phyloP scores from a whole-genome alignment of 2,329 filamentous ascomycete species.

The Cryphonectria carpinicola region DNA sequence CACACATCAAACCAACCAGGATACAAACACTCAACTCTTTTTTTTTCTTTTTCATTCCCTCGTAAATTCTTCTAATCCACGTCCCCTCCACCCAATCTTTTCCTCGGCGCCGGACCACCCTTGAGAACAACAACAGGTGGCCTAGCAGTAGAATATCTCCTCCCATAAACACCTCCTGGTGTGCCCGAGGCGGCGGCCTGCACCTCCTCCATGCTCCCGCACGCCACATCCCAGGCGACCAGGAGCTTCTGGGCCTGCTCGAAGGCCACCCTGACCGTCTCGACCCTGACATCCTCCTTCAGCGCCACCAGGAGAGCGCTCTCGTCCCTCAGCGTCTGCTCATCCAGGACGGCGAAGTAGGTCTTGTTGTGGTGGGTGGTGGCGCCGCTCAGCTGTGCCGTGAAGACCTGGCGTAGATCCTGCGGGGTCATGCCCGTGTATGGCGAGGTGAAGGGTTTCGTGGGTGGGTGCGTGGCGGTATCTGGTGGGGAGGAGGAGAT shows the following conservation, averaged over 20 bases:
- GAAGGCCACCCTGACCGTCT: slow-evolving; percentile 1
- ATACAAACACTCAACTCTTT: not conserved
- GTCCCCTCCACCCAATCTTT: not conserved
- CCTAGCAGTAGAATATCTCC: not conserved
- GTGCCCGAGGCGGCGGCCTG: not conserved
- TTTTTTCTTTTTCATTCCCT: too few relatives aligned
- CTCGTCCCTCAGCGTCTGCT: not conserved
- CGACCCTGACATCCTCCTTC: not conserved
- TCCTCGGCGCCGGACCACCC: not conserved
- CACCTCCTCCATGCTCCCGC: not conserved
- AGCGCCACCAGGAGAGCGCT: not conserved
- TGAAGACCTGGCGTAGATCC: not conserved
- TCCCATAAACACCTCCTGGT: not conserved
- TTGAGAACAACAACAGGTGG: not conserved
- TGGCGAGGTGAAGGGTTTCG: not conserved
- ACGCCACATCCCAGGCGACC: not conserved
- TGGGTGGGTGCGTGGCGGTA: not conserved
- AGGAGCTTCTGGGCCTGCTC: not conserved
- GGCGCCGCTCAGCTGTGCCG: not conserved
- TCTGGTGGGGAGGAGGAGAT: not conserved
- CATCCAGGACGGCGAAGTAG: not conserved
- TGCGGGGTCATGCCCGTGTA: not conserved
- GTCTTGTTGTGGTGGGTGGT: not conserved
- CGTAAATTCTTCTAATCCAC: not conserved
- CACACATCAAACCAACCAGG: not conserved